Evolutionary conservation across 2,329 filamentous ascomycete genomes (phyloP).

Genomic region (Ophiostoma australiae): DNA sequence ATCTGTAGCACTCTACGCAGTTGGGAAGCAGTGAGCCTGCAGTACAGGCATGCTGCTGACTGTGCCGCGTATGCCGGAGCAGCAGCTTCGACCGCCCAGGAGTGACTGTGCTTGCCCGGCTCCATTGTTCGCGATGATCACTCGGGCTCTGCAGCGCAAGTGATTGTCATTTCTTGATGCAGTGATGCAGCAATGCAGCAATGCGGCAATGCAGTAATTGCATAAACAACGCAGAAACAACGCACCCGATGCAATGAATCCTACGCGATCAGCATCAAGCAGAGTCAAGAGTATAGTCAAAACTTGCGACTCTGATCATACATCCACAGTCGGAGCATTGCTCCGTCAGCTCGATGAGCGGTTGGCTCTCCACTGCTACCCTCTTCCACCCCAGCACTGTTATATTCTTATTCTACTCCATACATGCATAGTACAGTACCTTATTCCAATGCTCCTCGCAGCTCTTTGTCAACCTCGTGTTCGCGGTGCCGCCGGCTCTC

Average conservation of each 20-base stretch:
- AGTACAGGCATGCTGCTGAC: neutral
- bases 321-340: neutral
- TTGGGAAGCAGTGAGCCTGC: neutral
- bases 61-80: neutral
- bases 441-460: neutral
- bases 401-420: too few species aligned
- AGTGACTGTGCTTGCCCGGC: neutral
- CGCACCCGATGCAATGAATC: neutral
- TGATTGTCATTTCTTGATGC: too few species aligned
- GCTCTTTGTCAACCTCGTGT: conserved; percentile 18
- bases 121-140: neutral
- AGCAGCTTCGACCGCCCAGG: neutral
- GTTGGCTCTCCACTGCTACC: neutral
- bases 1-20: neutral
- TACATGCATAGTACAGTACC: neutral
- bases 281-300: neutral
- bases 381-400: neutral
- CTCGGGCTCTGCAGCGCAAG: neutral
- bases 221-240: neutral
- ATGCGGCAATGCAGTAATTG: too few species aligned
- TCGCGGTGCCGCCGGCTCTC: conserved; percentile 18
- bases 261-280: neutral
- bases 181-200: too few species aligned
- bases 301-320: neutral
- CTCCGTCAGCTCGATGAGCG: neutral